Conservation (phyloP, 257 asterid genomes). For the Penstemon davidsonii region DNA sequence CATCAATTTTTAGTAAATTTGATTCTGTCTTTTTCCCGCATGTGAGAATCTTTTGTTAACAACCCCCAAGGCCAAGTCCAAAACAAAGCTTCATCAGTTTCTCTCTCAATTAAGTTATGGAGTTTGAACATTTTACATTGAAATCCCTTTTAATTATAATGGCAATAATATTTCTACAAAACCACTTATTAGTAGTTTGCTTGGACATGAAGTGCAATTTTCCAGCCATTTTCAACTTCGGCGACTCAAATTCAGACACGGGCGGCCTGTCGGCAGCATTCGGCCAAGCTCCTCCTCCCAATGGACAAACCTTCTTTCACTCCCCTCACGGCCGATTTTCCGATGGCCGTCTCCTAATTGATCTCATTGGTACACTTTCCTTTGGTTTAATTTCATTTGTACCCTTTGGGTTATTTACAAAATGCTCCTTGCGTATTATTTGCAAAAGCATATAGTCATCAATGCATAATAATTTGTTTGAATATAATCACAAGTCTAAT, state of each 20-base stretch:
- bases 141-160: slow-evolving; percentile 19
- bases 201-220: slow-evolving; percentile 43
- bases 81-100: not conserved
- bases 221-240: slow-evolving; percentile 80
- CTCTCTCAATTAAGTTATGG: slow-evolving; percentile 25
- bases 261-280: slow-evolving; percentile 81
- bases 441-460: no score
- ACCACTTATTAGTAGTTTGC: not conserved
- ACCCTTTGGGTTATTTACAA: not conserved
- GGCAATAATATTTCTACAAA: slow-evolving; percentile 17
- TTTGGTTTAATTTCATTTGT: not conserved
- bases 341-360: slow-evolving; percentile 76
- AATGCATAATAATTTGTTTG: no score
- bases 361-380: slow-evolving; percentile 50
- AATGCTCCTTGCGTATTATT: not conserved
- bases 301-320: slow-evolving; percentile 60
- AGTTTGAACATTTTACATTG: slow-evolving; percentile 25
- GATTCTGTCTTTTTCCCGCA: not conserved
- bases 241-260: slow-evolving; percentile 88
- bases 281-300: slow-evolving; percentile 64
- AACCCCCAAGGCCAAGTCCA: not conserved
- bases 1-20: not conserved
- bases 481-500: no score
- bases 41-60: not conserved
- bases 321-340: slow-evolving; percentile 61